phyloP scores from a whole-genome alignment of 768 basidiomycete species.

The Boletus rubropictus region DNA sequence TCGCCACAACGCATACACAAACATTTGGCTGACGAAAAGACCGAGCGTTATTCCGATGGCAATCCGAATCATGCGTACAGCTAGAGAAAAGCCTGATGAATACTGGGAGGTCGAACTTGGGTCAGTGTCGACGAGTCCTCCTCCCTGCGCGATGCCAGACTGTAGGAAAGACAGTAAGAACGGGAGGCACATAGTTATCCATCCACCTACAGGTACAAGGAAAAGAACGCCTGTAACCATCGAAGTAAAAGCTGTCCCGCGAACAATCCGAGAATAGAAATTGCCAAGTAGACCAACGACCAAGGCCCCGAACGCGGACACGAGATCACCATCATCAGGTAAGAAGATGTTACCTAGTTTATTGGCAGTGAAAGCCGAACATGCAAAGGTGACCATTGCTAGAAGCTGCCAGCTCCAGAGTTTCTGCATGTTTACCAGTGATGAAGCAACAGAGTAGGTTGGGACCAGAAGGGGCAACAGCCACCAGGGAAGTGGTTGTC shows the following conservation, averaged over 20 bases:
- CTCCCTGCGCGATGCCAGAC: conserved; percentile 74
- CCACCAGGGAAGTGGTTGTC: conserved; percentile 79
- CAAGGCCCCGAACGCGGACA: conserved; percentile 74
- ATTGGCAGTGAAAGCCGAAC: conserved; percentile 68
- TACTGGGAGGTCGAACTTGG: conserved; percentile 56
- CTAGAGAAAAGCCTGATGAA: conserved; percentile 72
- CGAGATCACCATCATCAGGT: conserved; percentile 64
- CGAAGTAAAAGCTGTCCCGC: conserved; percentile 81
- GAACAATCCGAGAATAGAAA: conserved; percentile 66
- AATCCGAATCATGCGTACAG: conserved; percentile 77
- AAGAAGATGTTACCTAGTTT: conserved; percentile 54
- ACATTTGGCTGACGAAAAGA: conserved; percentile 71
- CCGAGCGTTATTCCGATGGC: conserved; percentile 84
- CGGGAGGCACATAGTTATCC: neutral
- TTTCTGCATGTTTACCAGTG: conserved; percentile 71
- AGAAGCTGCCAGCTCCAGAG: conserved; percentile 64
- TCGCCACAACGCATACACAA: conserved; percentile 69
- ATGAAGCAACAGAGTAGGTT: conserved; percentile 65
- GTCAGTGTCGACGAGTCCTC: conserved; percentile 50
- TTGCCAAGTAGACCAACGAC: conserved; percentile 77
- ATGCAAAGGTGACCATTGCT: conserved; percentile 80
- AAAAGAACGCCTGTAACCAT: conserved; percentile 95
- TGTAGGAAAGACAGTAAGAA: conserved; percentile 29
- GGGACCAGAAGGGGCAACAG: conserved; percentile 73
- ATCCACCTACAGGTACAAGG: conserved; percentile 68